Conservation (phyloP, 2,329 filamentous ascomycete species). For the Emmonsiellopsis sp. region DNA sequence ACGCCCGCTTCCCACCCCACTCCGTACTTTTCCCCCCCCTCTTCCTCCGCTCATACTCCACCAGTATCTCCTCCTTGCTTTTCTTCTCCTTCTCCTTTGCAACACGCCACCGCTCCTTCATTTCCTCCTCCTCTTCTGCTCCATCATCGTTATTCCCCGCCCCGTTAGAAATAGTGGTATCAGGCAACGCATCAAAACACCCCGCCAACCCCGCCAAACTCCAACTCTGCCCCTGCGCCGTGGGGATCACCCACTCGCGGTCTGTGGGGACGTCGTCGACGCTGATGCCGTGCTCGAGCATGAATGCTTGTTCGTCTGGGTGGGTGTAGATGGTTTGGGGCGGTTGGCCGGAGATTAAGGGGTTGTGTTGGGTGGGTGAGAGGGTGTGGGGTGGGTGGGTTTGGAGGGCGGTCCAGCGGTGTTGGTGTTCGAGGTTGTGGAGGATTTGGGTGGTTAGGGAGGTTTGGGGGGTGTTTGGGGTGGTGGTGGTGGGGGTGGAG, state of each 20-base stretch:
- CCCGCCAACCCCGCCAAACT: conserved; percentile 46
- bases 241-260: conserved; percentile 52
- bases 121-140: conserved; percentile 11
- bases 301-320: conserved; percentile 54
- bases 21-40: conserved; percentile 20
- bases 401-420: conserved; percentile 50
- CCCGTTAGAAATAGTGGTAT: conserved; percentile 2
- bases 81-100: conserved; percentile 17
- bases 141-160: neutral
- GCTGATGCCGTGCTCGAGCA: conserved; percentile 43
- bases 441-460: conserved; percentile 50
- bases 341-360: conserved; percentile 53
- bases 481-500: conserved; percentile 17
- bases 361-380: conserved; percentile 29
- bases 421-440: conserved; percentile 57
- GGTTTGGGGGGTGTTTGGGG: conserved; percentile 20
- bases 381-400: conserved; percentile 35
- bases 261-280: conserved; percentile 41
- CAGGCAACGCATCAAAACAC: conserved; percentile 44
- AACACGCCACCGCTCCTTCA: conserved; percentile 5
- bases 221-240: conserved; percentile 52
- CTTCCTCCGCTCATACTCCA: conserved; percentile 24
- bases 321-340: conserved; percentile 54
- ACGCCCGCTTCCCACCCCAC: conserved; percentile 44
- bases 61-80: conserved; percentile 16